Base-by-base conservation (phyloP, 306 rosid genomes). In the Acacia melanoxylon region DNA sequence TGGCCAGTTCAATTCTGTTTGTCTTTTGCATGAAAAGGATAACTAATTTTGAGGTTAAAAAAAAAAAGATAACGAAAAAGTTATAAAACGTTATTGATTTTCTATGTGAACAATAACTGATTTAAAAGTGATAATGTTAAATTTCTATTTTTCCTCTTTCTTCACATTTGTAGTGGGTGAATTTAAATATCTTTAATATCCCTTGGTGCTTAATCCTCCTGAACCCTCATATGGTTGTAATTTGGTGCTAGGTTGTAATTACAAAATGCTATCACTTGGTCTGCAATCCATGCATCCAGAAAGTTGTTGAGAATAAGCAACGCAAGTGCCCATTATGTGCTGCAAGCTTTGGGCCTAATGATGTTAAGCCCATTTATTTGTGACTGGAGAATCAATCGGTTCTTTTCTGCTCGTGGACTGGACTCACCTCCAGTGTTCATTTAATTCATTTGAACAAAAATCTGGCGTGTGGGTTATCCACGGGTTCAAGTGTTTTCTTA, bases 231-330 rank as follows among this genome's bases (percentile, higher is more conserved):
- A 49, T 35, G 17, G 56, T 37, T 78, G 44, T 35, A 6, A 70
- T 82, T 74, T 75, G 75, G 67, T 86, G 79, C 80, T 90, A 95
- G 99, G 99, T 92, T 86, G 99, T 94, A 67, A 93, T 96, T 87
- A 96, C 97, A 78, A 96, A 96, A 89, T 96, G 99, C 94, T 96
- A 90, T 86, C 99, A 96, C 92, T 89, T 96, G 91, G 92, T 94
- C 88, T 96, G 99, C 91, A 85, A 87, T 81, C 85, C 91, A 20
- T 96, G 99, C 59, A 89, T 96, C 70, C 92, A 90, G 84, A 89
- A 90, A 80, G 92, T 90, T 75, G 72, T 87, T 59, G 97, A 89
- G 85, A 89, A 89, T 88, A 92, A 93, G 52, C 97, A 92, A 68
- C 98, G 98, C 79, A 96, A 94, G 83, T 96, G 99, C 81, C 99